Base-by-base conservation (phyloP, 495 filamentous ascomycete genomes). In the Podospora tetraspora region DNA sequence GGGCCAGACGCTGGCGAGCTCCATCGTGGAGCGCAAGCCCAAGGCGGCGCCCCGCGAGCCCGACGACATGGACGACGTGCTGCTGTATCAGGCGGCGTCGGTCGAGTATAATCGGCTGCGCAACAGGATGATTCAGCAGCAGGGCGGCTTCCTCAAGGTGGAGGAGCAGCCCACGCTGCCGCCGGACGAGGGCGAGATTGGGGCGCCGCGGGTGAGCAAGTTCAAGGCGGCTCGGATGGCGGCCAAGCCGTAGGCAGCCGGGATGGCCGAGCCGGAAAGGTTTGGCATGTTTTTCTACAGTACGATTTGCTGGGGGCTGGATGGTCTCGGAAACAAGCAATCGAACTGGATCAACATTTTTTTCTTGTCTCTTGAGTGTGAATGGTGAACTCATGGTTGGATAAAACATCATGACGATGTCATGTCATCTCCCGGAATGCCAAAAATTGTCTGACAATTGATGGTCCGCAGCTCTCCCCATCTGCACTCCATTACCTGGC, bases 151-250 rank as follows among this genome's bases (percentile, higher is more conserved):
- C 73, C 72, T 86, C 73, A 80, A 84, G 34, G 78, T 87, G 66
- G 84, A 90, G 58, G 87, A 91, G 64, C 80, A 83, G 8, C 84
- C 85, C 59, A 82, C 85, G 59, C 61, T 73, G 24, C 87, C 88
- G 3, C 78, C 92, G 10, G 89, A 92, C 68, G 88, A 89, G 67
- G 88, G 90, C 66, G 85, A 90, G 12, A 85, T 87, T 32, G 85
- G 86, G 58, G 77, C 81, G 29, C 90, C 85, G 75, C 90, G 89
- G 70, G 80, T 97, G 68, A 97, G 94, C 83, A 85, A 91, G 68
- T 99, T 97, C 79, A 95, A 88, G 78, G 92, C 94, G 66, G 92
- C 95, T 7, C 86, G 92, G 62, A 76, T 97, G 75, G 83, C 81
- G 75, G 83, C 81, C 61, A 84, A 78, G 70, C 70, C 71, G 9